Percentiles rank a stretch among this genome's conserved stretches.
These are phyloP conservation scores for Oryza australiensis DNA, from an alignment of 176 grass and related monocot genomes.

Conservation along the genomic window DNA sequence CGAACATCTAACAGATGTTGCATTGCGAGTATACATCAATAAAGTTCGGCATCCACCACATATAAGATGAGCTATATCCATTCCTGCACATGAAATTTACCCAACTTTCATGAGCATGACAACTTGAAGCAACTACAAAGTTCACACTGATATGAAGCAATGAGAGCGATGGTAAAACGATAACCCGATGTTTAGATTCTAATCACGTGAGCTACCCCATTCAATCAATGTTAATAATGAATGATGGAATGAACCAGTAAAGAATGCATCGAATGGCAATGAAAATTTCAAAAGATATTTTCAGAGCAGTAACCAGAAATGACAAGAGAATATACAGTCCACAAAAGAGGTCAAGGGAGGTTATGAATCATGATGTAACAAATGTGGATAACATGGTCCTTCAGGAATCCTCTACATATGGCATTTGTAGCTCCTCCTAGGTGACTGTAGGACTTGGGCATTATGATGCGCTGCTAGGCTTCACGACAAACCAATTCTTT, in stretches of 20 bases:
- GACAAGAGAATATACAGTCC: neutral
- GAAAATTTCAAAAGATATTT: neutral
- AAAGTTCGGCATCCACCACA: constrained; percentile 72
- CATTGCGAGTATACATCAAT: constrained; percentile 73
- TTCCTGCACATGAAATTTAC: constrained; percentile 49
- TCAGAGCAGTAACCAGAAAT: constrained; percentile 7
- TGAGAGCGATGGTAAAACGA: neutral
- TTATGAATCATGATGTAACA: neutral
- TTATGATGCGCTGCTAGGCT: neutral
- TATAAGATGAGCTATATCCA: constrained; percentile 73
- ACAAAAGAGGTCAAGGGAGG: neutral
- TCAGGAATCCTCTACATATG: neutral
- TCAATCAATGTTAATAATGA: constrained; percentile 6
- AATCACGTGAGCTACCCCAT: constrained; percentile 15
- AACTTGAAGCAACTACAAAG: constrained; percentile 14
- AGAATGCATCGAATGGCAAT: neutral
- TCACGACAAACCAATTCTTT: neutral
- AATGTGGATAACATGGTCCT: neutral
- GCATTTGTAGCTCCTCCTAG: neutral
- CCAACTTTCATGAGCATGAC: constrained; percentile 25
- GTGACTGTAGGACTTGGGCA: neutral
- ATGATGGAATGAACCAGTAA: neutral
- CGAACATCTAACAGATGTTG: constrained; percentile 75
- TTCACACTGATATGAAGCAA: neutral
- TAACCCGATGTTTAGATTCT: neutral